Conservation (phyloP, 768 basidiomycete genomes). For the Lactarius evosmus region DNA sequence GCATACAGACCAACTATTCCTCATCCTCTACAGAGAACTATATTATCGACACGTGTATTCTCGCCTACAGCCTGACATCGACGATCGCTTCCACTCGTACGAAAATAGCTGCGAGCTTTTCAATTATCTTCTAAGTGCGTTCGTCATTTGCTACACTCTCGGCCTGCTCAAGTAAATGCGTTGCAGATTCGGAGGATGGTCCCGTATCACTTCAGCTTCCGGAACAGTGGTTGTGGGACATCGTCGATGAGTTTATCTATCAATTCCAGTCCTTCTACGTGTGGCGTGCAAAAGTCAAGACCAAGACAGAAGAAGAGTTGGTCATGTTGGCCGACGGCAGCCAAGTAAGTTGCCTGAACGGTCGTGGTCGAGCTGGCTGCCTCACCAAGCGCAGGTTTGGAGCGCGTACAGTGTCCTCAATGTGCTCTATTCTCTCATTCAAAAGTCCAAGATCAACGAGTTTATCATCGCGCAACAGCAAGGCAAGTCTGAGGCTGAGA, state of each 20-base stretch:
- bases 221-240: constrained; percentile 98
- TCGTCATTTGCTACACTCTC: neutral
- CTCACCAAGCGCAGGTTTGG: constrained; percentile 66
- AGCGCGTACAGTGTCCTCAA: constrained; percentile 97
- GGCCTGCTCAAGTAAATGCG: neutral
- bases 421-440: constrained; percentile 96
- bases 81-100: constrained; percentile 97
- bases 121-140: constrained; percentile 92
- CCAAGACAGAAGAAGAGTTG: constrained; percentile 88
- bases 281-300: constrained; percentile 81
- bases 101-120: constrained; percentile 98
- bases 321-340: constrained; percentile 74
- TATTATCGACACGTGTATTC: constrained; percentile 97
- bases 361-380: neutral
- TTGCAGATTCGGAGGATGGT: constrained; percentile 76
- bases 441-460: constrained; percentile 95
- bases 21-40: constrained; percentile 94
- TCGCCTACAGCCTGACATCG: constrained; percentile 89
- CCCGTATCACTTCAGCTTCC: constrained; percentile 93
- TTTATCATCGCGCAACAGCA: constrained; percentile 80
- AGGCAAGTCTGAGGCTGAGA: constrained; percentile 79
- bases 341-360: constrained; percentile 38
- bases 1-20: constrained; percentile 79
- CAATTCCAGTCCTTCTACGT: constrained; percentile 96
- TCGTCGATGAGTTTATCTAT: constrained; percentile 96